Conservation (phyloP, 345 rosid species). For the Pistacia vera region DNA sequence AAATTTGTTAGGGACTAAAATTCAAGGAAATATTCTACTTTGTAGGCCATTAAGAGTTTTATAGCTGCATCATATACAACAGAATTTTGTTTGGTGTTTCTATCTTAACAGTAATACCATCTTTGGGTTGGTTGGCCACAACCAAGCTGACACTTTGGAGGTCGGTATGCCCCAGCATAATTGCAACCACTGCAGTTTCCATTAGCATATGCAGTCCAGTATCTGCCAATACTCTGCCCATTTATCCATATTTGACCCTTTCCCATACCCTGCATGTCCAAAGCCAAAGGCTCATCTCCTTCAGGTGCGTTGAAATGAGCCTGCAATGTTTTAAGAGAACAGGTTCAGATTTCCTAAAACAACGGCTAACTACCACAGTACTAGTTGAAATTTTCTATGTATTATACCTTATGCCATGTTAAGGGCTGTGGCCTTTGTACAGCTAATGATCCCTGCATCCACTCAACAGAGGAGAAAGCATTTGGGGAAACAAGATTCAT, state of each 20-base stretch:
- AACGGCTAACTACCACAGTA: neutral
- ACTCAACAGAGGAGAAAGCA: slow-evolving; percentile 60
- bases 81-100: neutral
- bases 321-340: slow-evolving; percentile 35
- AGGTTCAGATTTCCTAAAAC: neutral
- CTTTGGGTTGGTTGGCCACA: slow-evolving; percentile 95
- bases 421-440: slow-evolving; percentile 77
- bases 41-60: neutral
- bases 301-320: slow-evolving; percentile 88
- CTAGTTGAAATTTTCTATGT: neutral
- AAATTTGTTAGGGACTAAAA: slow-evolving; percentile 11
- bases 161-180: slow-evolving; percentile 78
- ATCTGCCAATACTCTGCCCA: slow-evolving; percentile 91
- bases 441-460: slow-evolving; percentile 69
- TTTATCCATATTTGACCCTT: slow-evolving; percentile 99
- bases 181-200: slow-evolving; percentile 82
- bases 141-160: slow-evolving; percentile 81
- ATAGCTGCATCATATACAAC: neutral
- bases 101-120: slow-evolving; percentile 43
- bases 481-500: slow-evolving; percentile 79
- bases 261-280: slow-evolving; percentile 98
- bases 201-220: slow-evolving; percentile 86
- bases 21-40: neutral
- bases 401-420: slow-evolving; percentile 92
- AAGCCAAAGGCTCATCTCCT: slow-evolving; percentile 89